These are phyloP conservation scores for Agaricus sinodeliciosus DNA, from an alignment of 768 basidiomycete species.

Conservation along the genomic window DNA sequence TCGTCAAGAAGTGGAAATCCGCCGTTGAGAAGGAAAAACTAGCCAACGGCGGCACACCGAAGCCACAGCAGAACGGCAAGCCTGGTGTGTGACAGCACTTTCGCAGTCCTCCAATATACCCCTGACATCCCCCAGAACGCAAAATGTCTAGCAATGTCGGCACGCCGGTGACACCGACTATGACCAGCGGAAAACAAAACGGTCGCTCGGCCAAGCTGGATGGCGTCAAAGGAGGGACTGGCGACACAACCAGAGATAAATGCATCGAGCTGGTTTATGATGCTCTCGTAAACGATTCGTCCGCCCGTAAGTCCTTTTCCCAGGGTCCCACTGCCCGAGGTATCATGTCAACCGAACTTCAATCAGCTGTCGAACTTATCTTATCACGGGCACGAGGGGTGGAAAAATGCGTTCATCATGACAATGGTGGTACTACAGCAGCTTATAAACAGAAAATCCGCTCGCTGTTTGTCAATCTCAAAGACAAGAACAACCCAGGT, in stretches of 20 bases:
- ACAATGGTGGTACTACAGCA: constrained; percentile 35
- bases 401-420: constrained; percentile 57
- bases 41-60: constrained; percentile 2
- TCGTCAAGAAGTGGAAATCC: constrained; percentile 89
- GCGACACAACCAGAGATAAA: constrained; percentile 77
- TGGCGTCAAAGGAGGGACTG: constrained; percentile 50
- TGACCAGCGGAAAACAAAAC: constrained; percentile 27
- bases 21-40: constrained; percentile 65
- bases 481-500: constrained; percentile 89
- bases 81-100: constrained; percentile 5
- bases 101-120: not conserved
- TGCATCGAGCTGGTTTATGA: constrained; percentile 91
- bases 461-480: constrained; percentile 86
- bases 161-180: constrained; percentile 33
- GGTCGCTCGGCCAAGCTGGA: constrained; percentile 65
- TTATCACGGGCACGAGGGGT: constrained; percentile 58
- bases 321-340: not conserved
- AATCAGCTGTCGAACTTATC: constrained; percentile 65
- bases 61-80: constrained; percentile 25
- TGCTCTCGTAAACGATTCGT: constrained; percentile 79
- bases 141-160: constrained; percentile 23
- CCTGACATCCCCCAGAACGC: constrained; percentile 13
- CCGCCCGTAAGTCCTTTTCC: constrained; percentile 62
- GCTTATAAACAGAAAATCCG: constrained; percentile 79
- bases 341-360: not conserved